Conservation (phyloP, 371 early-diverging fungal genomes). For the Paraphysoderma sedebokerense region DNA sequence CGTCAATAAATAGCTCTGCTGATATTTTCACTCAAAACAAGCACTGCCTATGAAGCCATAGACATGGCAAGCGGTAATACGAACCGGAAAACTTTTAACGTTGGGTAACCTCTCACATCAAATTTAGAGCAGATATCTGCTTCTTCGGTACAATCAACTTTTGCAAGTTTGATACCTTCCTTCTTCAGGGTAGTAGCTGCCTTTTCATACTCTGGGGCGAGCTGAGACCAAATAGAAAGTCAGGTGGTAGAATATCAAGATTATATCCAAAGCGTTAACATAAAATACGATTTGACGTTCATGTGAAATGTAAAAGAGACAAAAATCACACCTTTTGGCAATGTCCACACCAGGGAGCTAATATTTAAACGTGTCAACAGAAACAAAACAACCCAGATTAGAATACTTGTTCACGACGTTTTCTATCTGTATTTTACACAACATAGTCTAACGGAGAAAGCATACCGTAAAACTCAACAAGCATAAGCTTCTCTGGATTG, state of each 20-base stretch:
- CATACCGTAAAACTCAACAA: slow-evolving; percentile 89
- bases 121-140: slow-evolving; percentile 58
- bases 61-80: not conserved
- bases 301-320: not conserved
- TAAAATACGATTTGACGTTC: too few species aligned
- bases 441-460: too few species aligned
- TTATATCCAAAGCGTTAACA: not conserved
- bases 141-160: slow-evolving; percentile 90
- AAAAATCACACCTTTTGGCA: slow-evolving; percentile 29
- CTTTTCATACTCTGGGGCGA: slow-evolving; percentile 78
- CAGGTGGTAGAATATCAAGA: not conserved
- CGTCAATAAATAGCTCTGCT: slow-evolving; percentile 8
- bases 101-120: slow-evolving; percentile 78
- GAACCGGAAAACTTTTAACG: slow-evolving; percentile 65
- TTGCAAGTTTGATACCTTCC: slow-evolving; percentile 52
- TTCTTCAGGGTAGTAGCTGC: slow-evolving; percentile 69
- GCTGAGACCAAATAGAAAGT: too few species aligned
- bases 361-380: too few species aligned
- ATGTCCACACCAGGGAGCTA: slow-evolving; percentile 6
- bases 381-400: too few species aligned
- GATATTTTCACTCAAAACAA: too few species aligned
- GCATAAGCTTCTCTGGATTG: slow-evolving; percentile 42
- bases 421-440: too few species aligned
- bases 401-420: too few species aligned
- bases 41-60: too few species aligned